Evolutionary conservation across 2,329 filamentous ascomycete species (phyloP).

Genomic region (Zarea fungicola): DNA sequence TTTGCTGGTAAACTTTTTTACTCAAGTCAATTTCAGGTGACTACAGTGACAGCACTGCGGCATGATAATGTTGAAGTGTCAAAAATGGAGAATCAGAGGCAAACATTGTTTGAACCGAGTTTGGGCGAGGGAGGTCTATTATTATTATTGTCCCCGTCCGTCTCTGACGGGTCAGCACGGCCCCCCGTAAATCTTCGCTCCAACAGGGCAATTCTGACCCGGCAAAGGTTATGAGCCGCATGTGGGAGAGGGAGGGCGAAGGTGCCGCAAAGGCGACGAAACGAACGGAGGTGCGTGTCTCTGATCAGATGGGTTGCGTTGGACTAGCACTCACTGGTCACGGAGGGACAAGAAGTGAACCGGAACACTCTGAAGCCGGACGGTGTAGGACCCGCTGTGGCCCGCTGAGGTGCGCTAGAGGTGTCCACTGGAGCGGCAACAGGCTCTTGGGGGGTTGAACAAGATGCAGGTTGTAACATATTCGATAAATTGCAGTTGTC

Average conservation of each 20-base stretch:
- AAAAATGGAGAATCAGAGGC: too few relatives aligned
- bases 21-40: too few relatives aligned
- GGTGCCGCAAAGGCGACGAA: neutral
- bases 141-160: neutral
- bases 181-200: neutral
- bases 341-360: neutral
- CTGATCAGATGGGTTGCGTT: neutral
- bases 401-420: too few relatives aligned
- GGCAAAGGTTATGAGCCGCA: neutral
- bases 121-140: too few relatives aligned
- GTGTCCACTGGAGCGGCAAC: neutral
- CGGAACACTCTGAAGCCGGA: slow-evolving; percentile 8
- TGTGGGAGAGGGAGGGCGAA: neutral
- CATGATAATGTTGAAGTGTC: too few relatives aligned
- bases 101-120: too few relatives aligned
- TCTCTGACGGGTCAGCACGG: too few relatives aligned
- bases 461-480: too few relatives aligned
- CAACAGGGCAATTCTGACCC: neutral
- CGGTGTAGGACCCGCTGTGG: slow-evolving; percentile 1
- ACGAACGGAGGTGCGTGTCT: neutral
- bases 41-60: too few relatives aligned
- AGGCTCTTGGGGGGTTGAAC: too few relatives aligned
- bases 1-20: too few relatives aligned
- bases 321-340: neutral
- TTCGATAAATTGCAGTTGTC: too few relatives aligned